Conservation (phyloP, 1,139 yeast species). For the Suzukiozyma palmioleophila region DNA sequence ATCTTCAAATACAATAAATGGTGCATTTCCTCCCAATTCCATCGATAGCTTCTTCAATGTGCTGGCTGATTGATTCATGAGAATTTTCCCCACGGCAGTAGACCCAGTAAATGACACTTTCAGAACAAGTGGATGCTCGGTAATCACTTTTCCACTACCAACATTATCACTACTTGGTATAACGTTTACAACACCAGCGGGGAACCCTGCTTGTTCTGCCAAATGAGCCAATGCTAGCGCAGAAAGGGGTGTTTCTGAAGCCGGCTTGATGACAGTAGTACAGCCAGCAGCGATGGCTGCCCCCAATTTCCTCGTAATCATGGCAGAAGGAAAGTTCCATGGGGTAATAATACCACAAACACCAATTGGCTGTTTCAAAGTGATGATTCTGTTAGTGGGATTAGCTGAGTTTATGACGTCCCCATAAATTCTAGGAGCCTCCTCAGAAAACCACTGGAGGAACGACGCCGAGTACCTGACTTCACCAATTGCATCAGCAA, state of each 20-base stretch:
- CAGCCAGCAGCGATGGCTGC: conserved; percentile 95
- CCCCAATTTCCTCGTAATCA: conserved; percentile 88
- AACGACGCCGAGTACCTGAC: conserved; percentile 72
- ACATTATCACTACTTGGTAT: conserved; percentile 56
- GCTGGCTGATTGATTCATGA: conserved; percentile 72
- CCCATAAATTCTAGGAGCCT: conserved; percentile 76
- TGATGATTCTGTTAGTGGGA: conserved; percentile 53
- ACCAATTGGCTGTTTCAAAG: conserved; percentile 79
- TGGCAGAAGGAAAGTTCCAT: conserved; percentile 94
- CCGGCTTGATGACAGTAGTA: conserved; percentile 86
- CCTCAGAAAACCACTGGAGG: conserved; percentile 85
- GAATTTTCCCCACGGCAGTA: conserved; percentile 73
- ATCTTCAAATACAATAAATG: conserved; percentile 82
- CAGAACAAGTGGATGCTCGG: conserved; percentile 62
- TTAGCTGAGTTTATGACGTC: conserved; percentile 64
- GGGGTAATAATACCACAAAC: conserved; percentile 91
- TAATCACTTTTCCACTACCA: conserved; percentile 61
- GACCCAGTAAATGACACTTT: conserved; percentile 92
- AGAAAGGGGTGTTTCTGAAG: conserved; percentile 80
- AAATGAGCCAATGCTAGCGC: conserved; percentile 78
- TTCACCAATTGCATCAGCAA: conserved; percentile 74
- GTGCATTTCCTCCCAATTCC: conserved; percentile 94
- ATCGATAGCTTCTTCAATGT: conserved; percentile 80
- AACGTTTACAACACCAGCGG: conserved; percentile 78
- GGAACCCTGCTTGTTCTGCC: conserved; percentile 77